Evolutionary conservation across 2,329 filamentous ascomycete genomes (phyloP).

Genomic region (Hortaea sp.): DNA sequence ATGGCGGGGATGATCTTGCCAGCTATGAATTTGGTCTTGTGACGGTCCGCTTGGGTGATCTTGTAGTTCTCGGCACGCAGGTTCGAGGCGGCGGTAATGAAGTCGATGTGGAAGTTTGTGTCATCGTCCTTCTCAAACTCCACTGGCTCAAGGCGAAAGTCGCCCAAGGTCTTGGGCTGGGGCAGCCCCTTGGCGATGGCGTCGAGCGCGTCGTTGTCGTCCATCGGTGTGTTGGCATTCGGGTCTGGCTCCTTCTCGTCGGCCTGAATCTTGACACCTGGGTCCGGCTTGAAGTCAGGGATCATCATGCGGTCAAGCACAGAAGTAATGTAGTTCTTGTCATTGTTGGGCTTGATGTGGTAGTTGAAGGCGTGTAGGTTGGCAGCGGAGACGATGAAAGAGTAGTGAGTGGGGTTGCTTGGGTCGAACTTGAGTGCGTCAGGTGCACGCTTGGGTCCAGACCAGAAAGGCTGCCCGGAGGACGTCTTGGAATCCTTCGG

Average conservation of each 20-base stretch:
- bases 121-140: constrained; percentile 99
- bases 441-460: constrained; percentile 91
- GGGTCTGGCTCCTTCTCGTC: constrained; percentile 93
- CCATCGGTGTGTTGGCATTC: constrained; percentile 51
- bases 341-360: constrained; percentile 65
- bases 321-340: constrained; percentile 60
- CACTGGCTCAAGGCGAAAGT: constrained; percentile 81
- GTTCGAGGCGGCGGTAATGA: constrained; percentile 96
- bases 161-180: constrained; percentile 66
- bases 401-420: constrained; percentile 74
- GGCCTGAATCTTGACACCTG: constrained; percentile 91
- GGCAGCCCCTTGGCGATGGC: constrained; percentile 65
- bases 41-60: constrained; percentile 80
- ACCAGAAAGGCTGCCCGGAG: constrained; percentile 89
- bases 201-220: constrained; percentile 68
- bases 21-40: constrained; percentile 99
- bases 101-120: constrained; percentile 95
- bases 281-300: constrained; percentile 84
- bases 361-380: constrained; percentile 98
- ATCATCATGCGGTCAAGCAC: constrained; percentile 89
- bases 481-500: constrained; percentile 88
- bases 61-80: constrained; percentile 96
- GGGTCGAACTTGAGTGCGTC: constrained; percentile 82
- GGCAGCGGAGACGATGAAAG: constrained; percentile 77
- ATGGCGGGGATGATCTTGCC: constrained; percentile 99